Evolutionary conservation across 208 protist genomes (phyloP).

Genomic region (Leishmania major): DNA sequence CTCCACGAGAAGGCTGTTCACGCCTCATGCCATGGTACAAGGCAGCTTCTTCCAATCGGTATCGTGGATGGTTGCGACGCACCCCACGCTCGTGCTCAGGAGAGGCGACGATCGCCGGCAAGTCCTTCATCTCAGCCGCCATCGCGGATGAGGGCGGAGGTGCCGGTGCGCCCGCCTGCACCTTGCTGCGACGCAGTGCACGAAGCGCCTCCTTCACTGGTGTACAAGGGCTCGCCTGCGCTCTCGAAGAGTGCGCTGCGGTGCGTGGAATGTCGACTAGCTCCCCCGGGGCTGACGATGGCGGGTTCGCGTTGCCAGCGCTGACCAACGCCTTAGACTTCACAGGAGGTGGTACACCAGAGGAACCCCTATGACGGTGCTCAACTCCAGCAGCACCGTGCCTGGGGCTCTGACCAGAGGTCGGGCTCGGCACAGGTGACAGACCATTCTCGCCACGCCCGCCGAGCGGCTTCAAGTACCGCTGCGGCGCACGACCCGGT

Average conservation of each 20-base stretch:
- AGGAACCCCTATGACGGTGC: not conserved
- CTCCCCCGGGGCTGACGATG: conserved; percentile 8
- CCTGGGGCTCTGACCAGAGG: conserved; percentile 9
- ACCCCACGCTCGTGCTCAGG: conserved; percentile 7
- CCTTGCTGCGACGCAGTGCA: conserved; percentile 15
- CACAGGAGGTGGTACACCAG: conserved; percentile 8
- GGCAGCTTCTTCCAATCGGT: conserved; percentile 18
- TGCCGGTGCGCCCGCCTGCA: conserved; percentile 6
- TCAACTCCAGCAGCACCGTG: conserved; percentile 6
- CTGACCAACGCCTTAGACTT: not conserved
- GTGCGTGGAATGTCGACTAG: conserved; percentile 16
- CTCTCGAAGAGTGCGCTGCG: not conserved
- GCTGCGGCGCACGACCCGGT: conserved; percentile 23
- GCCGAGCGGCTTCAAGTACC: conserved; percentile 30
- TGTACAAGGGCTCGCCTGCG: not conserved
- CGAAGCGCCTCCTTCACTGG: conserved; percentile 22
- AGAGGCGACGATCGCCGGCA: conserved; percentile 15
- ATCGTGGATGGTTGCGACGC: conserved; percentile 21
- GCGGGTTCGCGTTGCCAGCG: not conserved
- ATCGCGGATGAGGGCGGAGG: not conserved
- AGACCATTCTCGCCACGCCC: conserved; percentile 9
- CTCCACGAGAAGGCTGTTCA: conserved; percentile 27
- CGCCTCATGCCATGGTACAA: conserved; percentile 42
- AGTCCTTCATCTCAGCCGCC: conserved; percentile 17
- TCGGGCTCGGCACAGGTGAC: conserved; percentile 12